These are phyloP conservation scores for Harringtonia aguacate DNA, from an alignment of 2,329 filamentous ascomycete genomes.

Conservation along the genomic window DNA sequence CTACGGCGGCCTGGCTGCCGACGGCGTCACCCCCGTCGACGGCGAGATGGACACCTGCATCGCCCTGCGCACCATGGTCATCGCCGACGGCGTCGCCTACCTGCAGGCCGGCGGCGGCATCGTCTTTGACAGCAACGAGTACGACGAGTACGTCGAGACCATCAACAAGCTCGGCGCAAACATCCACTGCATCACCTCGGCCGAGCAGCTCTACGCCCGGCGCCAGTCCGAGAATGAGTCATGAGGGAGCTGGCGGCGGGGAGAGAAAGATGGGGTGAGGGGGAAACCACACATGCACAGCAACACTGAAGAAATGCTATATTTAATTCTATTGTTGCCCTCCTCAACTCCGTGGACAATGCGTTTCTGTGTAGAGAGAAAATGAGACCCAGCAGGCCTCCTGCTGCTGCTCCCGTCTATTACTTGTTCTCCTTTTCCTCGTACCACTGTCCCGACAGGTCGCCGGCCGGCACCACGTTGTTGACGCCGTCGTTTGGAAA, in stretches of 20 bases:
- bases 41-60: slow-evolving; percentile 87
- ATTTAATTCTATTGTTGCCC: too few species aligned
- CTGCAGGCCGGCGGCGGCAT: slow-evolving; percentile 86
- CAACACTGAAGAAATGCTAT: too few species aligned
- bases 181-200: slow-evolving; percentile 76
- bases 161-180: slow-evolving; percentile 90
- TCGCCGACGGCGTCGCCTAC: slow-evolving; percentile 86
- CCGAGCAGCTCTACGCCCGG: slow-evolving; percentile 54
- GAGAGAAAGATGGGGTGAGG: too few species aligned
- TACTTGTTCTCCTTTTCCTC: slow-evolving; percentile 7
- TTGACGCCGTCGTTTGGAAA: slow-evolving; percentile 25
- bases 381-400: too few species aligned
- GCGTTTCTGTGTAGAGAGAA: too few species aligned
- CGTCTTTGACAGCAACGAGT: slow-evolving; percentile 83
- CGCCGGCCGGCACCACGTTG: slow-evolving; percentile 20
- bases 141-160: slow-evolving; percentile 91
- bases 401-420: too few species aligned
- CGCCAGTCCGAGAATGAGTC: slow-evolving; percentile 11
- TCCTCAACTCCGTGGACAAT: too few species aligned
- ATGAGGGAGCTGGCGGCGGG: too few species aligned
- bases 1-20: slow-evolving; percentile 57
- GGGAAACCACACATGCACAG: too few species aligned
- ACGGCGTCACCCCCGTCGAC: slow-evolving; percentile 52
- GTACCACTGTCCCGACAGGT: slow-evolving; percentile 21
- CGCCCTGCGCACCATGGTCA: slow-evolving; percentile 80